Evolutionary conservation across 139 green algal species (phyloP).

Genomic region (Micractinium conductrix): DNA sequence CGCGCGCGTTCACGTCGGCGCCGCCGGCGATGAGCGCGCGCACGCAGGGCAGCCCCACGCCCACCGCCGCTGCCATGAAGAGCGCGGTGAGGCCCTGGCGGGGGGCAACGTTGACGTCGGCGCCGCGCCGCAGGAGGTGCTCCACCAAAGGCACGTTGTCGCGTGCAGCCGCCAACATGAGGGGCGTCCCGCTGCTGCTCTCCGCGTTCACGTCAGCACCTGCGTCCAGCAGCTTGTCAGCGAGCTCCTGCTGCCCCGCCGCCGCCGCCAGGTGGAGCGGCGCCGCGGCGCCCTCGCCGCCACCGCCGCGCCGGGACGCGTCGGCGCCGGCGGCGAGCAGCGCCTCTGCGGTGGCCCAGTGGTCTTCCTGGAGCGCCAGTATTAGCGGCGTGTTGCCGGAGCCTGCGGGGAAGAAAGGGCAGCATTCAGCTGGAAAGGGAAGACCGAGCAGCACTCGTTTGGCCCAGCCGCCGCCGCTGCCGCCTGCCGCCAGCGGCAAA

Average conservation of each 20-base stretch:
- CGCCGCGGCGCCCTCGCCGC: neutral
- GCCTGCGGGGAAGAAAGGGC: neutral
- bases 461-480: neutral
- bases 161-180: constrained; percentile 47
- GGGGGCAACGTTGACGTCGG: neutral
- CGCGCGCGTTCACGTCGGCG: constrained; percentile 35
- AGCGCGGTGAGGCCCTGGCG: constrained; percentile 29
- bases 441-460: neutral
- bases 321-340: neutral
- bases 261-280: constrained; percentile 43
- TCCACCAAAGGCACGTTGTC: constrained; percentile 3
- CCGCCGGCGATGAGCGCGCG: constrained; percentile 13
- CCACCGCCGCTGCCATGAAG: constrained; percentile 19
- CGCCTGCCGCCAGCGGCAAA: neutral
- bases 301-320: neutral
- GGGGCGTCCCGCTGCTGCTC: constrained; percentile 37
- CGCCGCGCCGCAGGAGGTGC: constrained; percentile 39
- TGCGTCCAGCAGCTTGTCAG: constrained; percentile 22
- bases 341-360: neutral
- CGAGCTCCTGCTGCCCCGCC: constrained; percentile 16
- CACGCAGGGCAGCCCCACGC: constrained; percentile 4
- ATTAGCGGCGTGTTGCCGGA: constrained; percentile 16
- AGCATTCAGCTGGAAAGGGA: neutral
- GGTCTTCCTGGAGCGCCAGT: neutral
- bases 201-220: constrained; percentile 37